phyloP scores from a whole-genome alignment of 441 rosid species.

The Erodium trifolium region DNA sequence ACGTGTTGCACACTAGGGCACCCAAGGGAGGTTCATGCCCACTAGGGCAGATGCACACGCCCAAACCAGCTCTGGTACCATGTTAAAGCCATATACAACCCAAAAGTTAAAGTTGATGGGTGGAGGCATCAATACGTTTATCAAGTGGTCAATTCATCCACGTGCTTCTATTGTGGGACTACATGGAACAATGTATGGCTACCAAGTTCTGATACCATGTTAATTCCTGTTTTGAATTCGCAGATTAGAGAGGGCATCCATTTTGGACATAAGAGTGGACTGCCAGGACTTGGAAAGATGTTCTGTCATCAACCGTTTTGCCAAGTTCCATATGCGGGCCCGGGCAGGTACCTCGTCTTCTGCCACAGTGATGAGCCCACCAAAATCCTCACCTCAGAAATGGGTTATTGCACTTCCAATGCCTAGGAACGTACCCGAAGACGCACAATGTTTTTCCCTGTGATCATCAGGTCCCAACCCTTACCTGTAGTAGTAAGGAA shows the following conservation, averaged over 20 bases:
- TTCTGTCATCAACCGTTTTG: constrained; percentile 78
- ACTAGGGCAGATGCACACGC: no score
- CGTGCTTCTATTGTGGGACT: no score
- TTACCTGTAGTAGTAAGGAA: neutral
- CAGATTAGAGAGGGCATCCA: constrained; percentile 64
- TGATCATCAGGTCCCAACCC: constrained; percentile 28
- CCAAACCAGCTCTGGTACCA: no score
- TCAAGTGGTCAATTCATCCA: no score
- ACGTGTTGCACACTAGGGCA: no score
- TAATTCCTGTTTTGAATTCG: constrained; percentile 15
- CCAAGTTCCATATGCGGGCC: constrained; percentile 60
- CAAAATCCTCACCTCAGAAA: constrained; percentile 48
- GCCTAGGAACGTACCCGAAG: constrained; percentile 69
- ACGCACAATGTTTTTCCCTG: constrained; percentile 77
- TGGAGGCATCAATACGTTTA: no score
- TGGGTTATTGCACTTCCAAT: constrained; percentile 57
- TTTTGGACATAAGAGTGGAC: constrained; percentile 59
- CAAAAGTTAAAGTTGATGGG: no score
- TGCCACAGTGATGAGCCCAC: constrained; percentile 29
- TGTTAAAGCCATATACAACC: no score
- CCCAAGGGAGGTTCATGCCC: no score
- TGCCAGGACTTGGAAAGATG: constrained; percentile 68
- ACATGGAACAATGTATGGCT: no score
- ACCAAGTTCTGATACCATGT: neutral
- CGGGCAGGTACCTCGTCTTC: constrained; percentile 39